Evolutionary conservation across 441 rosid genomes (phyloP).

Genomic region (Corymbia citriodora): DNA sequence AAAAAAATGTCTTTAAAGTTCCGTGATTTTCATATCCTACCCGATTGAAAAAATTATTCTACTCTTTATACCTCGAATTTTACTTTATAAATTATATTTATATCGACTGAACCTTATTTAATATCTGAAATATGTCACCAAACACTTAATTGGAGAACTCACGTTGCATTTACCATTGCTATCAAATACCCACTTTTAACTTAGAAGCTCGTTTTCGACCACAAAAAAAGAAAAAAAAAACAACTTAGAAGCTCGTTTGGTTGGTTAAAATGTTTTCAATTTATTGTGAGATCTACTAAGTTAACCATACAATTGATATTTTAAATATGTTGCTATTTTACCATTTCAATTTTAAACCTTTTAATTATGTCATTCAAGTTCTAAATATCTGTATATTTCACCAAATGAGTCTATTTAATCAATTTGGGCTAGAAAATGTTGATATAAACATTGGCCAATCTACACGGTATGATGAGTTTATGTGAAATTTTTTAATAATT

Average conservation of each 20-base stretch:
- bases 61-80: not conserved
- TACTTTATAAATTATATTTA: not conserved
- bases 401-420: too few relatives aligned
- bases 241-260: not conserved
- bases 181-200: not conserved
- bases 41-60: fast-evolving
- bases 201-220: too few relatives aligned
- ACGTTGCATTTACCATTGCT: fast-evolving
- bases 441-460: fast-evolving
- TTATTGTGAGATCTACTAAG: not conserved
- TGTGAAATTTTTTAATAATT: too few relatives aligned
- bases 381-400: too few relatives aligned
- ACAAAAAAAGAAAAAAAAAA: too few relatives aligned
- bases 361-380: too few relatives aligned
- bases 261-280: not conserved
- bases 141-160: not conserved
- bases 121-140: not conserved
- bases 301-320: fast-evolving
- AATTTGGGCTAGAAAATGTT: too few relatives aligned
- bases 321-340: too few relatives aligned
- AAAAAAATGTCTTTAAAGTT: not conserved
- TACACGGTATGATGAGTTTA: too few relatives aligned
- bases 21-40: not conserved
- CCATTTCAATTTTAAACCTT: too few relatives aligned
- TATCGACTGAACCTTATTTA: not conserved